Evolutionary conservation across 352 stramenopile genomes (phyloP), one percentile per base, ranked within the genome.

Genomic region (Phytophthora citrophthora): DNA sequence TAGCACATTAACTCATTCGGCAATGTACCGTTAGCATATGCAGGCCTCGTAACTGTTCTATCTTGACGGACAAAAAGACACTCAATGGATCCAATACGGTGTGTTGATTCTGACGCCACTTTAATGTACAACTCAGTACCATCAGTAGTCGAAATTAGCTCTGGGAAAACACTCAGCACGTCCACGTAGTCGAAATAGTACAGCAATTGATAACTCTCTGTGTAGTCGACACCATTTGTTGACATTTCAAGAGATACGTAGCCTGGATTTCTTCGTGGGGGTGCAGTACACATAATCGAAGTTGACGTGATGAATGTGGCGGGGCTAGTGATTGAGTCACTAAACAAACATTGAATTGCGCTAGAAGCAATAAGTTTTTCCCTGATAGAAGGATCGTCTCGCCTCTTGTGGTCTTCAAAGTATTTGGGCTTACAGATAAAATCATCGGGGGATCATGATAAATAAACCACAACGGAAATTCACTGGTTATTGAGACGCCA

Each of bases 221-320:
- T 87, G 27, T 77, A 87, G 26, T 89, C 79, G 11, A 82, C 57
- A 3, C 70, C 73, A 45, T 89, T 89, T 29, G 86, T 40, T 18
- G 75, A 73, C 9, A 89, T 27, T 47, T 83, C 70, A 4, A 89
- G 40, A 8, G 44, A 34, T 4, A 71, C 59, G 23, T 75, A 86
- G 0, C 75, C 75, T 10, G 50, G 20, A n/a, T 23, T 29, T 13
- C 16, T 32, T 38, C 58, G 70, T 27, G 47, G 13, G 7, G 72
- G 79, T 23, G 54, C 50, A 8, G 61, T 5, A 24, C 77, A 87
- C 10, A 52, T 41, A 26, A 86, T 59, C 4, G 73, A 58, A 4
- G 36, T 74, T 5, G 51, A 31, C 0, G 75, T 84, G 3, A 87
- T 38, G 20, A 76, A 70, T 7, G n/a, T 39, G 2, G 38, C 58